phyloP scores from a whole-genome alignment of 2,329 filamentous ascomycete genomes.

The Polytolypa hystricis region DNA sequence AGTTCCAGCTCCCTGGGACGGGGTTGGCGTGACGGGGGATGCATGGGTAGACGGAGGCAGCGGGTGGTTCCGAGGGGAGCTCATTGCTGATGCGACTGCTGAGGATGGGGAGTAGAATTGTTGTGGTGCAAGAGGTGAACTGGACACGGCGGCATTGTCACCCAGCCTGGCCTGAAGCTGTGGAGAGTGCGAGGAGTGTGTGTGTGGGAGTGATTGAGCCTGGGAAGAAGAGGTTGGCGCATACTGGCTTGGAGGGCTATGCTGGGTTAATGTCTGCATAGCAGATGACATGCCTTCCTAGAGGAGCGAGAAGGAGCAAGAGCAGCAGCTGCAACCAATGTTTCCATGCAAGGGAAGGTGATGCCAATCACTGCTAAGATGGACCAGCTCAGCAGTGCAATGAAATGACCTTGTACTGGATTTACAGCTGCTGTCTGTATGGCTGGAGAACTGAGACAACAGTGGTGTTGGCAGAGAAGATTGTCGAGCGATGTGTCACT shows the following conservation, averaged over 20 bases:
- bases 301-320: conserved; percentile 11
- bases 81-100: conserved; percentile 32
- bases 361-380: conserved; percentile 5
- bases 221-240: conserved; percentile 35
- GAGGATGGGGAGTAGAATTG: conserved; percentile 23
- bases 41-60: conserved; percentile 31
- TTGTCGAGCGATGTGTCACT: neutral
- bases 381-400: no score
- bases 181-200: no score
- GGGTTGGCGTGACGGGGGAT: conserved; percentile 29
- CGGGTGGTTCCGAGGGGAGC: conserved; percentile 34
- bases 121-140: conserved; percentile 17
- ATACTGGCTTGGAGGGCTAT: conserved; percentile 38
- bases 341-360: conserved; percentile 12
- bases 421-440: neutral
- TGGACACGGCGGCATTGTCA: conserved; percentile 11
- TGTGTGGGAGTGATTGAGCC: no score
- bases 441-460: neutral
- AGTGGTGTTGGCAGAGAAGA: neutral
- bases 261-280: conserved; percentile 50
- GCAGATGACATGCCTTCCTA: conserved; percentile 50
- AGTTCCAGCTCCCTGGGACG: conserved; percentile 5
- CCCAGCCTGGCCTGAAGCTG: no score
- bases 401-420: neutral
- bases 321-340: neutral